A percentile compares a stretch with the other conserved stretches of the same genome.
phyloP scores from a whole-genome alignment of 805 yeast genomes.

The Pichia manshurica region DNA sequence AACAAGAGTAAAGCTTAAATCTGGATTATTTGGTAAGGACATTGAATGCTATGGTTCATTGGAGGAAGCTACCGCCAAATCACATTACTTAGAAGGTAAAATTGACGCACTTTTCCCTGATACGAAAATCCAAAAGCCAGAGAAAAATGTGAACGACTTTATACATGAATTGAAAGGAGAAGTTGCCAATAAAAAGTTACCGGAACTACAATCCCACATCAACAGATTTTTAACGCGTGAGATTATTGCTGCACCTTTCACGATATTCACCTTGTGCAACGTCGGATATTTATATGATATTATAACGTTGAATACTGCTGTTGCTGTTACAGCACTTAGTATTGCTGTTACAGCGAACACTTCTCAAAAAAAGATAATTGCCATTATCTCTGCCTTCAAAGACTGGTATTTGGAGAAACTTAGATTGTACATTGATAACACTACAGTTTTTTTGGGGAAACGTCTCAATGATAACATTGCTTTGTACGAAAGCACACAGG shows the following conservation, averaged over 20 bases:
- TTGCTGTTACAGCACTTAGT: constrained; percentile 26
- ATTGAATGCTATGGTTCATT: constrained; percentile 30
- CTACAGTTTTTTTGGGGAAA: constrained; percentile 16
- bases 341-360: constrained; percentile 25
- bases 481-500: constrained; percentile 13
- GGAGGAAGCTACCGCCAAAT: constrained; percentile 21
- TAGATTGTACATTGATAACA: constrained; percentile 25
- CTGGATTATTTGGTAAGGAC: constrained; percentile 21
- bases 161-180: neutral
- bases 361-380: constrained; percentile 20
- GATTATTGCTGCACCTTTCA: constrained; percentile 24
- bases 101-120: constrained; percentile 24
- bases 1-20: constrained; percentile 21
- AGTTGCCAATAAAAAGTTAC: constrained; percentile 20
- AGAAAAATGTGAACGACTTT: neutral
- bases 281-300: constrained; percentile 25
- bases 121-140: neutral
- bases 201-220: constrained; percentile 24
- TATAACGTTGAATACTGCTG: constrained; percentile 24
- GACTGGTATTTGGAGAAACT: constrained; percentile 24
- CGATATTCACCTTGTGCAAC: constrained; percentile 22
- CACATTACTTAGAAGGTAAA: constrained; percentile 29
- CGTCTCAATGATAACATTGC: constrained; percentile 17
- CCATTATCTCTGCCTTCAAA: constrained; percentile 19
- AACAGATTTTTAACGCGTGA: constrained; percentile 22